Conservation (phyloP, 345 rosid genomes). For the Bretschneidera sinensis region DNA sequence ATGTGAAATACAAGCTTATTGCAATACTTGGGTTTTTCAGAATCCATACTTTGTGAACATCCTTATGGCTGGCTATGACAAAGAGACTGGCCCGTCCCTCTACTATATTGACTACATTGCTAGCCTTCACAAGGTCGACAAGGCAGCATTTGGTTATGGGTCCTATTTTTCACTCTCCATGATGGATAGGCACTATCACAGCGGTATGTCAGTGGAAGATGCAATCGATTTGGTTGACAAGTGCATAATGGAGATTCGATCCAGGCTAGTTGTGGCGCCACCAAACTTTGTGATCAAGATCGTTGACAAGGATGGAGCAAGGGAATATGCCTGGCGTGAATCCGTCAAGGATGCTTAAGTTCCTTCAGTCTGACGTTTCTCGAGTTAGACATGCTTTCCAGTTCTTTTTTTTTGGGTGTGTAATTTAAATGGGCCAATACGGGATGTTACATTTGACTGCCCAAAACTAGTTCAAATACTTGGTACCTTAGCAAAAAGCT, state of each 20-base stretch:
- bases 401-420: neutral
- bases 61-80: slow-evolving; percentile 91
- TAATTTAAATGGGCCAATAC: slow-evolving; percentile 1
- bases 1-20: neutral
- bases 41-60: slow-evolving; percentile 87
- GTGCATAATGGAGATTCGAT: slow-evolving; percentile 84
- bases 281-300: slow-evolving; percentile 95
- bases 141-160: slow-evolving; percentile 95
- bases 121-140: slow-evolving; percentile 91
- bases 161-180: slow-evolving; percentile 82
- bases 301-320: slow-evolving; percentile 88
- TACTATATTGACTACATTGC: slow-evolving; percentile 97
- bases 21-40: slow-evolving; percentile 29
- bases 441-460: slow-evolving; percentile 4
- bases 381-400: neutral
- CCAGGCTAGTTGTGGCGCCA: slow-evolving; percentile 90
- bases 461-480: slow-evolving; percentile 9
- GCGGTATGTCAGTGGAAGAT: slow-evolving; percentile 87
- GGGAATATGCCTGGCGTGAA: slow-evolving; percentile 79
- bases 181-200: slow-evolving; percentile 95
- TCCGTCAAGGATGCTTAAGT: slow-evolving; percentile 53
- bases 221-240: slow-evolving; percentile 78
- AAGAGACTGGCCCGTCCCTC: slow-evolving; percentile 85
- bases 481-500: too few relatives aligned
- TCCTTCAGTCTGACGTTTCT: slow-evolving; percentile 21